Conservation (phyloP, 495 filamentous ascomycete species). For the Penicillium paxilli region DNA sequence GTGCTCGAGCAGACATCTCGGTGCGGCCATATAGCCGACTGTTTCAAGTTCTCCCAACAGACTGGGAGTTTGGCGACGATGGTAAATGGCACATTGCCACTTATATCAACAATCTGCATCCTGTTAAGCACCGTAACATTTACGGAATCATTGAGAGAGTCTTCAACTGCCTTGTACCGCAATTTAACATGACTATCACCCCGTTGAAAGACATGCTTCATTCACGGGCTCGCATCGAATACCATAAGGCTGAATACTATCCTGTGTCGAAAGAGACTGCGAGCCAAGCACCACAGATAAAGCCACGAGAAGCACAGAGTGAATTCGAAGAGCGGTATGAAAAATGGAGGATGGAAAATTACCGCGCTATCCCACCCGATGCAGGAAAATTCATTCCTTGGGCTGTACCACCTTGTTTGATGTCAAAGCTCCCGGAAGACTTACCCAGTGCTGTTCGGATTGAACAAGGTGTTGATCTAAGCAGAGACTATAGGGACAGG, state of each 20-base stretch:
- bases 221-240: conserved; percentile 30
- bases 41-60: conserved; percentile 42
- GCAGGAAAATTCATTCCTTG: conserved; percentile 30
- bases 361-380: conserved; percentile 29
- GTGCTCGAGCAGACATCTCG: conserved; percentile 27
- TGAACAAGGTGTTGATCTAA: conserved; percentile 28
- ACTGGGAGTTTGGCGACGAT: conserved; percentile 30
- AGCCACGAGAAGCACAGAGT: conserved; percentile 18
- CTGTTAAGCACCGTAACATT: conserved; percentile 28
- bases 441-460: conserved; percentile 24
- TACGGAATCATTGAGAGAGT: conserved; percentile 44
- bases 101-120: conserved; percentile 54
- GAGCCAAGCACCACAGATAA: conserved; percentile 17
- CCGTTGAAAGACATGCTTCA: conserved; percentile 39
- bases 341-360: conserved; percentile 28
- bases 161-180: conserved; percentile 39
- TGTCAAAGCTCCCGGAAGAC: conserved; percentile 24
- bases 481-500: conserved; percentile 36
- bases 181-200: conserved; percentile 41
- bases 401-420: conserved; percentile 30
- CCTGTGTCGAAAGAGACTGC: conserved; percentile 19
- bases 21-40: conserved; percentile 29
- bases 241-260: conserved; percentile 34
- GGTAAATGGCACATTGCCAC: conserved; percentile 32
- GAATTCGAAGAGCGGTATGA: conserved; percentile 27